Percentiles rank a stretch among this genome's conserved stretches.
phyloP scores from a whole-genome alignment of 2,329 filamentous ascomycete genomes.

The Ophiostoma himal-ulmi region DNA sequence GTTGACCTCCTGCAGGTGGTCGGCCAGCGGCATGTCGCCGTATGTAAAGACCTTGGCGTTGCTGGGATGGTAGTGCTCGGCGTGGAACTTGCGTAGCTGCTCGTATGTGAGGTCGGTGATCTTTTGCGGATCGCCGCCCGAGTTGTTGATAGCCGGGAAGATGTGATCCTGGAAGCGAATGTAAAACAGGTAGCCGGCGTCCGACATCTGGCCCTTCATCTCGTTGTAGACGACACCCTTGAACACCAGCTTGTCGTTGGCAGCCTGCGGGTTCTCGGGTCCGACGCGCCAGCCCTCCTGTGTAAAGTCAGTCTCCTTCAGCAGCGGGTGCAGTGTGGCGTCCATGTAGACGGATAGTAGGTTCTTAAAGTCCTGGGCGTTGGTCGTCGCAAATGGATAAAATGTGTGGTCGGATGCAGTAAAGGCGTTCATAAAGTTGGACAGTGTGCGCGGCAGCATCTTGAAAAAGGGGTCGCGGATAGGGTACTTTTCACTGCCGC shows the following conservation, averaged over 20 bases:
- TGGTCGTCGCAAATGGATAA: constrained; percentile 97
- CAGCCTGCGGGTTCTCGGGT: constrained; percentile 71
- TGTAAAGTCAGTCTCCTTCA: constrained; percentile 86
- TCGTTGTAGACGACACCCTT: constrained; percentile 99
- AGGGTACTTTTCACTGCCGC: constrained; percentile 94
- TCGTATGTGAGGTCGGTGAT: constrained; percentile 94
- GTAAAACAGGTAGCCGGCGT: constrained; percentile 93
- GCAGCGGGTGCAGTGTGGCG: constrained; percentile 80
- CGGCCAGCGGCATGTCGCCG: constrained; percentile 78
- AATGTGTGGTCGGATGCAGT: constrained; percentile 94
- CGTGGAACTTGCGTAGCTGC: constrained; percentile 81
- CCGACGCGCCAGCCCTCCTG: constrained; percentile 97
- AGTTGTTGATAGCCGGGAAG: constrained; percentile 92
- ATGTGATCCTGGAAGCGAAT: constrained; percentile 93
- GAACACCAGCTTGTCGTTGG: constrained; percentile 72
- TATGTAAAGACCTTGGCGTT: constrained; percentile 96
- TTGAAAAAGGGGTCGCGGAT: constrained; percentile 99
- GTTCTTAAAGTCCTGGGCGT: constrained; percentile 90
- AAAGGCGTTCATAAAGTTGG: constrained; percentile 99
- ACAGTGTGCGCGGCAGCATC: constrained; percentile 96
- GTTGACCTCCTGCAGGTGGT: constrained; percentile 75
- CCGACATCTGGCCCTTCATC: constrained; percentile 99
- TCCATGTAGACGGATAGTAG: constrained; percentile 95
- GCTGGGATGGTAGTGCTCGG: constrained; percentile 91
- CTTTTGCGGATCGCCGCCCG: constrained; percentile 89